Evolutionary conservation across 495 filamentous ascomycete genomes (phyloP), one percentile per base, ranked within the genome.

Genomic region (Penicillium lividum): DNA sequence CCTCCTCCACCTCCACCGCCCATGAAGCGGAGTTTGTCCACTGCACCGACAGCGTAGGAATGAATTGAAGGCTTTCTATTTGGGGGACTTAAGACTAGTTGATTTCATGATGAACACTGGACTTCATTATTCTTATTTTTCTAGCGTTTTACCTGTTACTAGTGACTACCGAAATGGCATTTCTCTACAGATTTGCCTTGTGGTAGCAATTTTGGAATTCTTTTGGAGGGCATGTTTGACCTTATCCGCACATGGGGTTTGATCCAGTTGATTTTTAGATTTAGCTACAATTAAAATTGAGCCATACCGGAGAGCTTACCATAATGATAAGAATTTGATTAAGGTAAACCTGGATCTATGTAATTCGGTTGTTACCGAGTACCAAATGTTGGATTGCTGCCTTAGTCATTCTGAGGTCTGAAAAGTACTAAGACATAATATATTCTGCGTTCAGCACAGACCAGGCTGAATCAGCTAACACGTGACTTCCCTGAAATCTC

Each of bases 1-100:
- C 77, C 88, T 8, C 89, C 89, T 49, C 90, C 89, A 9, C 78
- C 79, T 4, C 78, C 79, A 29, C 80, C 78, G 5, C 77, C 80
- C 3, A 75, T 76, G 73, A 82, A 82, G 64, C 66, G 78, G 28
- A 69, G 69, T 27, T 55, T 77, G 56, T 53, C 77, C 10, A 71
- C 76, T 51, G 70, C 68, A 13, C 60, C 57, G 1, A 64, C 71
- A 52, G 60, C 59, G 15, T 78, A 63, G 56, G n/a, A 7, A 44
- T 11, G 7, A 47, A 7, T 36, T 47, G 42, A 11, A 9, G 9
- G 11, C 64, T 53, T 10, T 42, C 40, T 43, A 55, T 54, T 40
- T 25, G 9, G 6, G 38, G 57, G 52, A 43, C 52, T 56, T 58
- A 53, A 48, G 51, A 30, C 57, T 58, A 51, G 59, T 69, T 58